Percentiles rank a stretch among this genome's conserved stretches.
Conservation (phyloP, 2,329 filamentous ascomycete genomes). For the Trichophyton mentagrophytes region DNA sequence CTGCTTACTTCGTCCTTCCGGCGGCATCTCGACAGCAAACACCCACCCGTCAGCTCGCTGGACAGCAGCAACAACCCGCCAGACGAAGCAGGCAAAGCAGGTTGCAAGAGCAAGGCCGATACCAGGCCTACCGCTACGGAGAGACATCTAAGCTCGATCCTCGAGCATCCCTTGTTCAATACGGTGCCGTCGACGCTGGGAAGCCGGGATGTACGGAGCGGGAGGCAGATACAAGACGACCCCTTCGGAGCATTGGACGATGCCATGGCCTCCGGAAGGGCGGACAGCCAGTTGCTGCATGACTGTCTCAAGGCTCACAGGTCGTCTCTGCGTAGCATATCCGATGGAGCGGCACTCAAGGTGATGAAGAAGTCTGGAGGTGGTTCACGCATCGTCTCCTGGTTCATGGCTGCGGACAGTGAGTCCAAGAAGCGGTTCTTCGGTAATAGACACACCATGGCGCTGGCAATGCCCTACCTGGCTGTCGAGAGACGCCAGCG, state of each 20-base stretch:
- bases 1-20: conserved; percentile 52
- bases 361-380: conserved; percentile 25
- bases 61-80: background rate
- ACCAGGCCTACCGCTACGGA: conserved; percentile 18
- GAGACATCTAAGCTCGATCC: conserved; percentile 26
- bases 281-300: conserved; percentile 17
- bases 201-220: background rate
- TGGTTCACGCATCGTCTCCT: conserved; percentile 25
- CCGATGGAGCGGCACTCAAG: conserved; percentile 11
- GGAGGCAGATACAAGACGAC: conserved; percentile 15
- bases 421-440: conserved; percentile 22
- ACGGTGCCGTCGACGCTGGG: conserved; percentile 22
- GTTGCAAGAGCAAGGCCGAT: conserved; percentile 5
- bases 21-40: conserved; percentile 47
- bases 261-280: conserved; percentile 26
- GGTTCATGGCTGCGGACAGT: conserved; percentile 30
- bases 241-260: conserved; percentile 28
- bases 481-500: conserved; percentile 26
- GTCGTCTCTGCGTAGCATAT: conserved; percentile 14
- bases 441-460: conserved; percentile 16
- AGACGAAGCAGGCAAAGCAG: conserved; percentile 15
- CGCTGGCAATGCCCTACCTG: conserved; percentile 28
- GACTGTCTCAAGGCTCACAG: conserved; percentile 25
- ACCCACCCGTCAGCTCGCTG: conserved; percentile 29
- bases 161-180: conserved; percentile 32